phyloP scores from a whole-genome alignment of 2,329 filamentous ascomycete species.

The Rhexocercosporidium sp. region DNA sequence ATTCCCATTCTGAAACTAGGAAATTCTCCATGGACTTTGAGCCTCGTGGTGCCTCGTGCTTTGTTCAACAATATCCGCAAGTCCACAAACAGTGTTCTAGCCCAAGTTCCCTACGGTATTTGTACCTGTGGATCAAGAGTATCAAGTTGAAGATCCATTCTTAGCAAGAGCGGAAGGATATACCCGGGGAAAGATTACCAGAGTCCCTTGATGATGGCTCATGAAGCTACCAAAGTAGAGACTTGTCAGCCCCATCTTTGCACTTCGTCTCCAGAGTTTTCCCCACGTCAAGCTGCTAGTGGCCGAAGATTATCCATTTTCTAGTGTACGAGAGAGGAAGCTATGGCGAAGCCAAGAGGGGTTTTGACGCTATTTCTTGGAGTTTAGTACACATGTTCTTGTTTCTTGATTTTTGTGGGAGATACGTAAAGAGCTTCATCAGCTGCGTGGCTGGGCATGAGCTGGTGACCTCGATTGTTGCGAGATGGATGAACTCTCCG shows the following conservation, averaged over 20 bases:
- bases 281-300: not conserved
- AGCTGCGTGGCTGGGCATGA: not conserved
- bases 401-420: not conserved
- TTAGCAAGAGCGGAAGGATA: not conserved
- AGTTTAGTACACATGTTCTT: not conserved
- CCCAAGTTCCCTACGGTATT: no score
- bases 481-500: no score
- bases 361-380: not conserved
- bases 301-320: not conserved
- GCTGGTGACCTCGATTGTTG: not conserved
- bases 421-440: constrained; percentile 5
- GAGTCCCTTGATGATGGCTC: not conserved
- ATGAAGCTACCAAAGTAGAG: not conserved
- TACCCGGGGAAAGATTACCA: not conserved
- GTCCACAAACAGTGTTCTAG: no score
- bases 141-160: not conserved
- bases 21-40: no score
- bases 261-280: not conserved
- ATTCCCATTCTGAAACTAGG: no score
- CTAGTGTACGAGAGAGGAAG: not conserved
- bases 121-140: not conserved
- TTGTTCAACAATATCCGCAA: no score
- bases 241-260: not conserved
- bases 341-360: not conserved
- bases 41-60: no score